Conservation (phyloP, 169 alveolate genomes). For the Neospora caninum region DNA sequence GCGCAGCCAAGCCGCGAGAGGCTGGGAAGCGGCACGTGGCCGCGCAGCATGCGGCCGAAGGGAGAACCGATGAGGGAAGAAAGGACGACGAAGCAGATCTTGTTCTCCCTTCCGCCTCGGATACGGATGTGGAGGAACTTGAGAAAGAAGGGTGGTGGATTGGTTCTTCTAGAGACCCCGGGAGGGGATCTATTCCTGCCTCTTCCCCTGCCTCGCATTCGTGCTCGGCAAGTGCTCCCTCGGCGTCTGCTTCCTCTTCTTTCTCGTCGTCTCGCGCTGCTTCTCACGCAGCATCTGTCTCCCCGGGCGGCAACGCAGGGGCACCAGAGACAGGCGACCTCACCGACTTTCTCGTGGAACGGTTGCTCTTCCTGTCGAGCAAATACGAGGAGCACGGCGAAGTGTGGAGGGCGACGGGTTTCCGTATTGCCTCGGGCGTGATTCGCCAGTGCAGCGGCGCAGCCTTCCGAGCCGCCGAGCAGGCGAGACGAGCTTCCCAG, state of each 20-base stretch:
- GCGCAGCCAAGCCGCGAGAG: too few species aligned
- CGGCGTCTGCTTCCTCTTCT: not conserved
- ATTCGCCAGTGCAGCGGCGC: slow-evolving; percentile 5
- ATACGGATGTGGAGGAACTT: too few species aligned
- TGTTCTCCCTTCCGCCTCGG: too few species aligned
- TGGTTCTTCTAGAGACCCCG: not conserved
- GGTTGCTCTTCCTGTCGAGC: not conserved
- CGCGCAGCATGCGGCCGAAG: too few species aligned
- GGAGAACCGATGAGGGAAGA: too few species aligned
- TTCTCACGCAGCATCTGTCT: not conserved
- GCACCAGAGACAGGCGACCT: not conserved
- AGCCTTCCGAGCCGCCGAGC: not conserved
- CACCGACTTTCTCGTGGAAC: not conserved
- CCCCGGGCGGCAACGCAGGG: not conserved
- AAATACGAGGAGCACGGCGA: slow-evolving; percentile 46
- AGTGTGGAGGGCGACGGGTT: slow-evolving; percentile 40
- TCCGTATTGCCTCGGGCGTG: slow-evolving; percentile 9
- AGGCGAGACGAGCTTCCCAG: not conserved
- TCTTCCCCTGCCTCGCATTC: not conserved
- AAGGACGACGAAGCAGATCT: too few species aligned
- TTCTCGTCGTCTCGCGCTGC: not conserved
- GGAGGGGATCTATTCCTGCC: not conserved
- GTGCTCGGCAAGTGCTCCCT: too few species aligned
- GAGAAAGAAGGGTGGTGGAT: too few species aligned
- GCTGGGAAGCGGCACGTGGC: too few species aligned